Evolutionary conservation across 352 stramenopile species (phyloP), one percentile per base, ranked within the genome.

Genomic region (Detonula confervacea): DNA sequence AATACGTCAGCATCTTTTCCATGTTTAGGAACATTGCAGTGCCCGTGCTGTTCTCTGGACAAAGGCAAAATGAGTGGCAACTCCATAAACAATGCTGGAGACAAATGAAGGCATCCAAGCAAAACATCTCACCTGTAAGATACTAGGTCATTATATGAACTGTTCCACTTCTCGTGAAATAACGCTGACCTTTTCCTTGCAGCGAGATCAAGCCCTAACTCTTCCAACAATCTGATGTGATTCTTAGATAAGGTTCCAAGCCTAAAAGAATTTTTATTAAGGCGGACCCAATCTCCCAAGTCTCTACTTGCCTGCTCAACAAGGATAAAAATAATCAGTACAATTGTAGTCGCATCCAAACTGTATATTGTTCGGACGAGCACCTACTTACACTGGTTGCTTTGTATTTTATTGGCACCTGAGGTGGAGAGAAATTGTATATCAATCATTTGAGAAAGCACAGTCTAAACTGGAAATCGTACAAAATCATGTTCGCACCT

Each of bases 11-110:
- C 18, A 11, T n/a, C 25, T n/a, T n/a, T n/a, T n/a, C n/a, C n/a
- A n/a, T n/a, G n/a, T 62, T 62, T 62, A 1, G 54, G 29, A 12
- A 66, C 57, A 8, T 66, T 66, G 9, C 9, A n/a, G 33, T 66
- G 57, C 12, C 57, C 57, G 25, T 66, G 57, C 30, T 52, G 25
- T 33, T 66, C 57, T 33, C 57, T 46, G 30, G 16, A 14, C 4
- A 49, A 18, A 49, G 3, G 39, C 11, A 49, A 27, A 27, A 54
- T 24, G 46, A 54, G 18, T 54, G 46, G 27, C 46, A 54, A 54
- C 14, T 49, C 2, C 11, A 22, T 5, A 49, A 49, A 49, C 30
- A 49, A 2, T 49, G 6, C 42, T 16, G 2, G 6, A 49, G 11
- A 20, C 12, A 49, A 22, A 20, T 16, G 42, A 49, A 22, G 42